Conservation (phyloP, 2,329 filamentous ascomycete species). For the Verticillium longisporum region DNA sequence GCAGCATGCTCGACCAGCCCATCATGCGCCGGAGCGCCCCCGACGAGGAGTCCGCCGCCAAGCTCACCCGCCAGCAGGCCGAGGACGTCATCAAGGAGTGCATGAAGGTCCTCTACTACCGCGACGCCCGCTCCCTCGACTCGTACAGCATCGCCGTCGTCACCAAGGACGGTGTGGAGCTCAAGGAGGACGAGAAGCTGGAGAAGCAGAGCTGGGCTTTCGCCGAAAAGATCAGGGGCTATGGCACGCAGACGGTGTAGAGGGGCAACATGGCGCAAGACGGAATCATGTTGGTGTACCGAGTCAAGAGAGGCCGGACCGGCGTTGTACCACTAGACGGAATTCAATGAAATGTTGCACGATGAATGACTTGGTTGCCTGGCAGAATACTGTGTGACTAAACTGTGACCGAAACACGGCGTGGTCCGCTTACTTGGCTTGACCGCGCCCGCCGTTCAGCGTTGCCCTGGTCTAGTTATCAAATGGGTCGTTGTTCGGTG, state of each 20-base stretch:
- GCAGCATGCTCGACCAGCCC: slow-evolving; percentile 85
- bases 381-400: not conserved
- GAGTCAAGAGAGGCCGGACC: not conserved
- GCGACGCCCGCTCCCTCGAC: slow-evolving; percentile 89
- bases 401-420: too few species aligned
- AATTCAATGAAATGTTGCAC: not conserved
- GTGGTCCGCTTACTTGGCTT: too few species aligned
- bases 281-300: not conserved
- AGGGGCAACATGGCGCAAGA: not conserved
- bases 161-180: slow-evolving; percentile 79
- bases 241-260: slow-evolving; percentile 74
- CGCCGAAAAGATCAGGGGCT: slow-evolving; percentile 88
- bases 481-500: too few species aligned
- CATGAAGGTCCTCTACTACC: slow-evolving; percentile 98
- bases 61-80: slow-evolving; percentile 71
- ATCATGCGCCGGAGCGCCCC: slow-evolving; percentile 79
- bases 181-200: slow-evolving; percentile 79
- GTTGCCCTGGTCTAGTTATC: too few species aligned
- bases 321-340: slow-evolving; percentile 3
- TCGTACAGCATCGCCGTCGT: slow-evolving; percentile 87
- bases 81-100: slow-evolving; percentile 80
- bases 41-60: slow-evolving; percentile 70
- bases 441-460: too few species aligned
- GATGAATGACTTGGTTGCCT: not conserved
- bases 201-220: slow-evolving; percentile 98